Base-by-base conservation (phyloP, 1,284 basidiomycete genomes). In the Trametes polyzona region DNA sequence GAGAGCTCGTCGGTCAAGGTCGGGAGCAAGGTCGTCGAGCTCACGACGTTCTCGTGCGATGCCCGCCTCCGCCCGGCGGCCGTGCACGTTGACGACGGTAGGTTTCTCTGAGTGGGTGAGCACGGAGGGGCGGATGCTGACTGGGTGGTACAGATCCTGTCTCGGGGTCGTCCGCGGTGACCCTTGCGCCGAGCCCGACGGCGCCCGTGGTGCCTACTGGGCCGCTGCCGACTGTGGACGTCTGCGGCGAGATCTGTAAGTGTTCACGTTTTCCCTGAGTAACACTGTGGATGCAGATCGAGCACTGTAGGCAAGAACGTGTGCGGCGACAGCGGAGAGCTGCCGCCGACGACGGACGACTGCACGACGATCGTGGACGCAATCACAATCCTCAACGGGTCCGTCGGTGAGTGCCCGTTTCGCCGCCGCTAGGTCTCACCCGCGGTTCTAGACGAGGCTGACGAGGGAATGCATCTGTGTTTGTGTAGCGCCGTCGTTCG, bases 351-450 rank as follows among this genome's bases (percentile, higher is more conserved):
- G 29, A 55, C 54, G 26, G 64, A 65, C 23, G 65, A 67, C 52
- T 67, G 65, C 43, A 44, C 43, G 32, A 42, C 35, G 43, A 63
- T 67, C 47, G 46, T 58, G 40, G 52, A 63, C 55, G 61, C 65
- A 4, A 60, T 67, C 58, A 62, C 62, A 16, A 64, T 67, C 55
- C 42, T 65, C 23, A 59, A 62, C 44, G 61, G 65, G 29, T 65
- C 65, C 26, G 55, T 62, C 21, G 41, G 60, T 59, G 32, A 27
- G 57, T 49, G 4, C 21, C 41, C 17, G 41, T 14, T 30, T 33
- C 19, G 21, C 19, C n/a, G 3, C 44, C 19, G 3, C 11, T n/a
- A 12, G 14, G 14, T 11, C 33, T 39, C 5, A 16, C 37, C 16
- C 37, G 11, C 37, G n/a, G n/a, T n/a, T 36, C 23, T 26, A 3